phyloP scores from a whole-genome alignment of 108 stramenopile species.

The Epithemia pelagica region DNA sequence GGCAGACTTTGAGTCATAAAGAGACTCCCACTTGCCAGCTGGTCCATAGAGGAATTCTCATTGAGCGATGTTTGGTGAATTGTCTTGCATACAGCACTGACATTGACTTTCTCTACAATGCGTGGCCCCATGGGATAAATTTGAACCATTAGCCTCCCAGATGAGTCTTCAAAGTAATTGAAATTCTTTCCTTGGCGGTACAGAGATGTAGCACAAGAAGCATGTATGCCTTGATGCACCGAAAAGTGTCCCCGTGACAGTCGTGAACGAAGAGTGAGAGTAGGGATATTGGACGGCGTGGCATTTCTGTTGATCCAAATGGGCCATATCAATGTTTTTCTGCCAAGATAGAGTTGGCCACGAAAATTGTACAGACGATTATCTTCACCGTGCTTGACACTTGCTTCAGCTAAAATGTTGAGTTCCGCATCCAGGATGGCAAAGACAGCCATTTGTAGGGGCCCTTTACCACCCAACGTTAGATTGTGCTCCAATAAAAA shows the following conservation, averaged over 20 bases:
- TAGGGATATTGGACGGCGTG: background rate
- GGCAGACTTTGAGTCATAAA: background rate
- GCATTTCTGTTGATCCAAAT: background rate
- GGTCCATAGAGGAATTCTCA: background rate
- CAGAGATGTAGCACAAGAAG: background rate
- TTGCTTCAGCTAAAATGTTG: background rate
- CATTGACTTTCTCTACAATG: background rate
- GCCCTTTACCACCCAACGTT: background rate
- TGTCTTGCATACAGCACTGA: background rate
- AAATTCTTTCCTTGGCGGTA: background rate
- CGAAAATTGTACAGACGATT: background rate
- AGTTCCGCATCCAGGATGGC: background rate
- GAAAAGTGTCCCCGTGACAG: background rate
- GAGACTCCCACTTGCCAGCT: background rate
- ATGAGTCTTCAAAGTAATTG: background rate
- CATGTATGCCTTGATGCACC: background rate
- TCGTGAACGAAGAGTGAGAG: background rate
- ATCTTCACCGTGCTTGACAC: background rate
- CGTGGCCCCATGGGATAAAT: background rate
- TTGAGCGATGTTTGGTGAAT: background rate
- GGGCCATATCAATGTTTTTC: background rate
- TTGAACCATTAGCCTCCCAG: background rate
- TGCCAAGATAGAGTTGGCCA: slow-evolving; percentile 2
- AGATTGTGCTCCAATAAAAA: background rate
- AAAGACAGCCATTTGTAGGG: background rate